Conservation (phyloP, 108 stramenopile species). For the Seminavis robusta region DNA sequence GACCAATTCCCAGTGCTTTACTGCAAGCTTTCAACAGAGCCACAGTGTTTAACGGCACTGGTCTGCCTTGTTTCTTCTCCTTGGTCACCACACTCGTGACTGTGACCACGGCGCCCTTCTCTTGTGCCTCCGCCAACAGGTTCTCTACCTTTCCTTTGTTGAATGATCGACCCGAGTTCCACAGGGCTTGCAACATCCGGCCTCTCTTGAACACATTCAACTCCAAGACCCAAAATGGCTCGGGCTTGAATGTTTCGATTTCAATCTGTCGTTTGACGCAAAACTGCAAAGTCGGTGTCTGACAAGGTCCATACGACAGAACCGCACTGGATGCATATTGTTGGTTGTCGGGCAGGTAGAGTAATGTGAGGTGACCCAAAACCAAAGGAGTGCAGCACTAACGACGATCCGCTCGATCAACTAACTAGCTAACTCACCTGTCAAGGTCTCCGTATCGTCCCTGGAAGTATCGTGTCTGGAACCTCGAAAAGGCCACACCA, state of each 20-base stretch:
- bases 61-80: conserved; percentile 86
- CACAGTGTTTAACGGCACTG: conserved; percentile 79
- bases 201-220: conserved; percentile 74
- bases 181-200: conserved; percentile 57
- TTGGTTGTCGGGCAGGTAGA: too few species aligned
- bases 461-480: conserved; percentile 92
- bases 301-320: conserved; percentile 95
- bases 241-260: conserved; percentile 92
- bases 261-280: conserved; percentile 92
- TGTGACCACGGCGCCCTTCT: too few species aligned
- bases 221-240: conserved; percentile 85
- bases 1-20: conserved; percentile 85
- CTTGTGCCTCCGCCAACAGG: conserved; percentile 44
- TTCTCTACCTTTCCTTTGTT: conserved; percentile 59
- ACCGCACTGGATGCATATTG: too few species aligned
- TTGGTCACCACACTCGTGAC: conserved; percentile 64
- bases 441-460: conserved; percentile 90
- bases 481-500: conserved; percentile 94
- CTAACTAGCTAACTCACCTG: too few species aligned
- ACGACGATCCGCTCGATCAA: too few species aligned
- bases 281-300: conserved; percentile 96
- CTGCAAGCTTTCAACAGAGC: conserved; percentile 74
- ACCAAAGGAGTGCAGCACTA: too few species aligned
- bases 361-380: too few species aligned
- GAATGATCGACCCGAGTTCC: conserved; percentile 75